Evolutionary conservation across 2,329 filamentous ascomycete species (phyloP).

Genomic region (Lasiodiplodia sp.): DNA sequence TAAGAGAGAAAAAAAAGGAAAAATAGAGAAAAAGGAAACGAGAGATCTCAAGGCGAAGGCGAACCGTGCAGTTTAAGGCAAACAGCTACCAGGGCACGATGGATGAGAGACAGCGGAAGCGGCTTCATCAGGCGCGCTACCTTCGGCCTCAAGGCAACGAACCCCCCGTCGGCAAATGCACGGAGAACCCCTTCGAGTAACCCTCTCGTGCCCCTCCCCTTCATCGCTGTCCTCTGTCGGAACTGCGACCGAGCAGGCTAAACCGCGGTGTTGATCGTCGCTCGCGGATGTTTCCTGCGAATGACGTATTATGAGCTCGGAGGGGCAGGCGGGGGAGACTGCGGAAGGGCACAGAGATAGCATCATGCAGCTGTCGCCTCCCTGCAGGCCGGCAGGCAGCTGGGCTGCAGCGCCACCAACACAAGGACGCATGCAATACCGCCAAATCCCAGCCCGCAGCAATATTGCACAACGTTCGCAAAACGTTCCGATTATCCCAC

Average conservation of each 20-base stretch:
- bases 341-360: background rate
- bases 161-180: background rate
- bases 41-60: background rate
- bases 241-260: background rate
- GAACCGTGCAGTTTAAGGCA: background rate
- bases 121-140: background rate
- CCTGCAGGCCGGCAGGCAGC: background rate
- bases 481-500: background rate
- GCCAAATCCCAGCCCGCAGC: background rate
- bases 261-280: background rate
- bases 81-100: background rate
- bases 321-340: background rate
- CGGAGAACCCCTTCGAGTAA: background rate
- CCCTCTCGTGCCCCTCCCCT: background rate
- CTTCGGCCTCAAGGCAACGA: background rate
- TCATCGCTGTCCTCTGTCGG: background rate
- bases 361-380: background rate
- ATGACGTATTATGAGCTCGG: background rate
- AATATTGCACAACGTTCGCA: background rate
- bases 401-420: background rate
- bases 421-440: background rate
- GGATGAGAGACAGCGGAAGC: no score
- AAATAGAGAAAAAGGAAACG: background rate
- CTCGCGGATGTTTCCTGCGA: background rate
- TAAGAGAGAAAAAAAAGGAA: background rate